Percentiles rank a stretch among this genome's conserved stretches.
Conservation (phyloP, 257 asterid genomes). For the Solanum gracilifrons region DNA sequence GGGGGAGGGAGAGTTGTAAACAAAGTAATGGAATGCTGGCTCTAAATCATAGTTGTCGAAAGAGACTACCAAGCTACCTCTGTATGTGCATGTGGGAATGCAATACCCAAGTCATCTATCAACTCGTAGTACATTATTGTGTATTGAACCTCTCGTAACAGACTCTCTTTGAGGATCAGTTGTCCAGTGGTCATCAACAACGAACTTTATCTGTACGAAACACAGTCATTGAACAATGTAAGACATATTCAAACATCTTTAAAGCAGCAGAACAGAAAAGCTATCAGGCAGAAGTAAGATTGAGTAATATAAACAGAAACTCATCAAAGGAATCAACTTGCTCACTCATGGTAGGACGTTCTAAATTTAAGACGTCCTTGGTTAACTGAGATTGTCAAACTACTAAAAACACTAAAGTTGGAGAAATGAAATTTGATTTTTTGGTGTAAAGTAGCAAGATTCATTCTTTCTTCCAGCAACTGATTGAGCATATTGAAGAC, state of each 20-base stretch:
- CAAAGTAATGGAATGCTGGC: background rate
- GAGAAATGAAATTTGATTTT: background rate
- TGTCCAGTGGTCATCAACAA: constrained; percentile 70
- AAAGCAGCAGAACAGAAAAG: background rate
- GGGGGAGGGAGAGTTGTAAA: background rate
- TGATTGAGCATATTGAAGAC: background rate
- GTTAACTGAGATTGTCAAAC: background rate
- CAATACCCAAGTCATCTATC: constrained; percentile 22
- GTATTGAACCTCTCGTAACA: constrained; percentile 26
- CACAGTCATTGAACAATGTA: background rate
- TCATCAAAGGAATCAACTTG: background rate
- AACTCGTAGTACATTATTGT: constrained; percentile 84
- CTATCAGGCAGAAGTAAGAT: background rate
- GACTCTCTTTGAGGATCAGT: constrained; percentile 65
- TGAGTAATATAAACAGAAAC: background rate
- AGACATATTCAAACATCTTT: background rate
- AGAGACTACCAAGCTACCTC: background rate
- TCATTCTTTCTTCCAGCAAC: background rate
- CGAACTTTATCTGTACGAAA: constrained; percentile 67
- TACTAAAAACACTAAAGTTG: background rate
- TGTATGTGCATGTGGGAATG: background rate
- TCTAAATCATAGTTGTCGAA: background rate
- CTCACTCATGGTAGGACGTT: background rate
- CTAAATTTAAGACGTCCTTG: background rate
- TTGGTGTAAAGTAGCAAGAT: background rate